A percentile compares a stretch with the other conserved stretches of the same genome.
These are phyloP conservation scores for Mortierella claussenii DNA, from an alignment of 192 early-diverging fungal genomes.

Conservation along the genomic window DNA sequence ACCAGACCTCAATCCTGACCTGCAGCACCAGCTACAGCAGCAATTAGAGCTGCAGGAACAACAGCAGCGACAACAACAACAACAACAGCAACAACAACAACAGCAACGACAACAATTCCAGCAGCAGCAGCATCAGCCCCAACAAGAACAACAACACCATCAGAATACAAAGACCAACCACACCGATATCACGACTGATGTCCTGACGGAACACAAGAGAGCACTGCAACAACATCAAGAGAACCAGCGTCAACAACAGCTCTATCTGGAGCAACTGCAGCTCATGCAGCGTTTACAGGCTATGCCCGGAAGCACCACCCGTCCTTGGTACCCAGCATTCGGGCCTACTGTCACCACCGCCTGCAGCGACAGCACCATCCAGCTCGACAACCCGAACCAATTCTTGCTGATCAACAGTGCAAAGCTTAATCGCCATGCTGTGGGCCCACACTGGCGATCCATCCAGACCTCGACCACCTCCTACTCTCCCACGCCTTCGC, in stretches of 20 bases:
- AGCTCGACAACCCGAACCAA: constrained; percentile 43
- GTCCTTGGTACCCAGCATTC: constrained; percentile 52
- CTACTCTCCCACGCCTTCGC: constrained; percentile 35
- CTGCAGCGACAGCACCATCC: constrained; percentile 47
- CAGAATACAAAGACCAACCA: background rate
- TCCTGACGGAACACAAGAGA: constrained; percentile 34
- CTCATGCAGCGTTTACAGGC: constrained; percentile 36
- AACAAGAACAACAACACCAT: background rate
- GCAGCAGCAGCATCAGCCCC: background rate
- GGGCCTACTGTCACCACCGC: constrained; percentile 45
- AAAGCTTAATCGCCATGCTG: constrained; percentile 33
- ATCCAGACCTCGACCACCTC: constrained; percentile 38
- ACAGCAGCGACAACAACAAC: constrained; percentile 8
- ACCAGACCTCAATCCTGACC: constrained; percentile 15
- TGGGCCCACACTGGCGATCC: constrained; percentile 48
- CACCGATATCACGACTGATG: background rate
- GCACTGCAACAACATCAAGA: constrained; percentile 31
- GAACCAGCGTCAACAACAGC: constrained; percentile 43
- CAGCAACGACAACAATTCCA: background rate
- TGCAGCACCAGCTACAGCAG: constrained; percentile 12
- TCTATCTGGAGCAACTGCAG: constrained; percentile 32
- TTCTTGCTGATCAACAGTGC: constrained; percentile 39
- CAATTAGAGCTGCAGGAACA: constrained; percentile 10
- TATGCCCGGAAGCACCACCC: constrained; percentile 38
- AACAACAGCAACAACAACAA: background rate